Percentiles rank a stretch among this genome's conserved stretches.
phyloP scores from a whole-genome alignment of 768 basidiomycete genomes.

The Tulasnella sp. region DNA sequence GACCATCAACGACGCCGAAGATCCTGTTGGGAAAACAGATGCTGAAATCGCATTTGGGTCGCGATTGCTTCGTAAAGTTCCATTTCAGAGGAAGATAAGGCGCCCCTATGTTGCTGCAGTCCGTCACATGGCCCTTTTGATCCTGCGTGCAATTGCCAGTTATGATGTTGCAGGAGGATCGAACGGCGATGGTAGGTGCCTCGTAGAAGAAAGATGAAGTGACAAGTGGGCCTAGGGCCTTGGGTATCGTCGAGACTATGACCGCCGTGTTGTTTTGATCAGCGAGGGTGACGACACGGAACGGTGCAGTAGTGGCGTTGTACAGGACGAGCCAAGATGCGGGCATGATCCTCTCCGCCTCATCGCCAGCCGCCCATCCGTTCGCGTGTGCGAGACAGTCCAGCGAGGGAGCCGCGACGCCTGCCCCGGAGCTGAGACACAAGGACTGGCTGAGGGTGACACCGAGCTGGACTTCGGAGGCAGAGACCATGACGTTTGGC shows the following conservation, averaged over 20 bases:
- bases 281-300: neutral
- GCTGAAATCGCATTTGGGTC: neutral
- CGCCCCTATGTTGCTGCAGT: neutral
- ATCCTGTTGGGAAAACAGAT: neutral
- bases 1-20: neutral
- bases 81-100: neutral
- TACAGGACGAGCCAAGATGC: neutral
- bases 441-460: neutral
- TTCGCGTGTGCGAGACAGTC: neutral
- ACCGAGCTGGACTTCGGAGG: neutral
- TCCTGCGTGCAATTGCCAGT: neutral
- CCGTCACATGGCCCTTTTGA: neutral
- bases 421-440: neutral
- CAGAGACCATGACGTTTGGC: neutral
- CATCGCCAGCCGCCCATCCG: neutral
- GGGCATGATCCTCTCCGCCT: neutral
- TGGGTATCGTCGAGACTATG: neutral
- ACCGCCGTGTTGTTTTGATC: neutral
- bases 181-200: neutral
- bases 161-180: neutral
- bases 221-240: neutral
- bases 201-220: neutral
- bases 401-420: neutral
- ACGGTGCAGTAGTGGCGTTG: neutral
- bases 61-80: neutral